Conservation (phyloP, 2,329 filamentous ascomycete species). For the Calonectria hongkongensis region DNA sequence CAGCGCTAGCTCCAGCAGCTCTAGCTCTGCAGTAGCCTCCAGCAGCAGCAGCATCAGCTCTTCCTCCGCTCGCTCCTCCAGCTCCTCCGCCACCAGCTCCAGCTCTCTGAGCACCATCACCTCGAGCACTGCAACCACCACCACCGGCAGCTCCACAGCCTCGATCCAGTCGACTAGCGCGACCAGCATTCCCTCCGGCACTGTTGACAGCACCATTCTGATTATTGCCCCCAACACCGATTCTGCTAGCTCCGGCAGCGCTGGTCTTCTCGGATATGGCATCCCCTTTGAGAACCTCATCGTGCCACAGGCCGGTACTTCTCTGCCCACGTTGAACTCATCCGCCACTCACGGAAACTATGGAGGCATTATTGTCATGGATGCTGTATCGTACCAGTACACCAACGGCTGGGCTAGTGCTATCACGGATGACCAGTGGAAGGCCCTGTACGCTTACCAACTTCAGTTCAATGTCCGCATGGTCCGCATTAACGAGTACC, state of each 20-base stretch:
- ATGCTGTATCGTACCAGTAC: constrained; percentile 43
- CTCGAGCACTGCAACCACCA: constrained; percentile 1
- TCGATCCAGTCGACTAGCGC: constrained; percentile 25
- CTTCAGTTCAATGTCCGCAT: constrained; percentile 41
- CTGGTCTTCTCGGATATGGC: constrained; percentile 44
- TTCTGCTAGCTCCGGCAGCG: constrained; percentile 25
- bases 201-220: constrained; percentile 38
- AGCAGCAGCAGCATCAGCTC: neutral
- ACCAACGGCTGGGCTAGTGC: constrained; percentile 41
- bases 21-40: neutral
- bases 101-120: constrained; percentile 16
- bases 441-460: constrained; percentile 42
- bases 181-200: constrained; percentile 21
- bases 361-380: constrained; percentile 42
- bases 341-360: constrained; percentile 36
- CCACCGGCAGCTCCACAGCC: neutral
- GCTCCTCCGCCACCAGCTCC: neutral
- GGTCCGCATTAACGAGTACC: constrained; percentile 47
- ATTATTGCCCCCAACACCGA: constrained; percentile 31
- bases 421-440: constrained; percentile 41
- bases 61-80: neutral
- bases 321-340: constrained; percentile 41
- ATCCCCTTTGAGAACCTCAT: constrained; percentile 42
- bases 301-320: constrained; percentile 35
- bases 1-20: neutral